Percentiles rank a stretch among this genome's conserved stretches.
Conservation (phyloP, 208 protist species). For the Strigomonas culicis region DNA sequence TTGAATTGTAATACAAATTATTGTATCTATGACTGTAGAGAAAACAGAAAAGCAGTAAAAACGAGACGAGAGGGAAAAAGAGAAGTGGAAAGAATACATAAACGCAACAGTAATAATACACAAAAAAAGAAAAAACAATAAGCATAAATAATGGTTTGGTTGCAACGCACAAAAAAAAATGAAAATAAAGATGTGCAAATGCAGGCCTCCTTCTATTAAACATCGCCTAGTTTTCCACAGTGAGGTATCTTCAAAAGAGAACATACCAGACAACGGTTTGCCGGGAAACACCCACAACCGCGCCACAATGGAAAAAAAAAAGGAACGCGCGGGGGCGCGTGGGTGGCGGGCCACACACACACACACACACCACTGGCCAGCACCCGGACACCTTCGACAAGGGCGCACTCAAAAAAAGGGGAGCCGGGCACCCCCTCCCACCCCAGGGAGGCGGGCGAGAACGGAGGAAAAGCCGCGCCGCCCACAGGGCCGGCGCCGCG, state of each 20-base stretch:
- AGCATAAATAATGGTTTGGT: constrained; percentile 5
- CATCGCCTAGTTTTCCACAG: too few species aligned
- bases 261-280: too few species aligned
- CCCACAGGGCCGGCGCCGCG: too few species aligned
- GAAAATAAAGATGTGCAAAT: constrained; percentile 12
- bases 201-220: too few species aligned
- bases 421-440: neutral
- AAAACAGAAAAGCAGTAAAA: constrained; percentile 2
- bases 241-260: too few species aligned
- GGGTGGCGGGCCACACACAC: too few species aligned
- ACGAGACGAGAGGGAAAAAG: constrained; percentile 4
- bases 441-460: neutral
- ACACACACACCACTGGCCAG: too few species aligned
- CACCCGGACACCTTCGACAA: neutral
- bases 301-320: too few species aligned
- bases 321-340: too few species aligned
- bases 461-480: neutral
- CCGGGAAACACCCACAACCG: too few species aligned
- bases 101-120: constrained; percentile 6
- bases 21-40: constrained; percentile 6
- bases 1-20: neutral
- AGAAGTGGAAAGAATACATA: neutral
- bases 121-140: constrained; percentile 7
- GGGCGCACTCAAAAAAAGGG: neutral
- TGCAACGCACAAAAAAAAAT: constrained; percentile 4